Conservation (phyloP, 2,329 filamentous ascomycete species). For the Sarocladiaceae sp. region DNA sequence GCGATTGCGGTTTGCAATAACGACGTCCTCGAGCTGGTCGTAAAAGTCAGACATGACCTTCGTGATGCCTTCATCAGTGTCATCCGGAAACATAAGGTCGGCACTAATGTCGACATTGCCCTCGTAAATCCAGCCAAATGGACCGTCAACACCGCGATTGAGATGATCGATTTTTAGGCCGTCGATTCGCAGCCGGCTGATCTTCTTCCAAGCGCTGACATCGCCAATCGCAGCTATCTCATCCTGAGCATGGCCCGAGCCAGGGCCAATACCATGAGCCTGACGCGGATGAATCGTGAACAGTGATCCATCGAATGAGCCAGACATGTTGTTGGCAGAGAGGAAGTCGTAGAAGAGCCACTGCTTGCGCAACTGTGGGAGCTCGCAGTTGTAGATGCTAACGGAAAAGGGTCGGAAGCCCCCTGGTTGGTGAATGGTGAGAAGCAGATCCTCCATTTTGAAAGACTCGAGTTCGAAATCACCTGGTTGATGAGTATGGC, state of each 20-base stretch:
- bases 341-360: constrained; percentile 98
- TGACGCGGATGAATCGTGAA: constrained; percentile 97
- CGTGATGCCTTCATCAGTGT: constrained; percentile 80
- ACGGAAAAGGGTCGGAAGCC: constrained; percentile 92
- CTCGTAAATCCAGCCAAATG: constrained; percentile 97
- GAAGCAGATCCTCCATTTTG: constrained; percentile 87
- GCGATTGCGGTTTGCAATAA: constrained; percentile 70
- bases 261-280: constrained; percentile 63
- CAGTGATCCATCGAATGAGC: constrained; percentile 89
- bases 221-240: constrained; percentile 56
- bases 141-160: constrained; percentile 87
- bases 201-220: constrained; percentile 85
- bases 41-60: constrained; percentile 98
- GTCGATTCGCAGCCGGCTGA: constrained; percentile 87
- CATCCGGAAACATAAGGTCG: constrained; percentile 89
- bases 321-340: constrained; percentile 92
- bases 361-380: constrained; percentile 88
- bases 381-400: constrained; percentile 92
- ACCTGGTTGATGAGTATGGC: constrained; percentile 81
- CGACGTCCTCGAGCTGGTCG: constrained; percentile 89
- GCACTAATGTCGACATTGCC: constrained; percentile 95
- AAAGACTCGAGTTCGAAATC: constrained; percentile 98
- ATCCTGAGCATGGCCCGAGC: constrained; percentile 53
- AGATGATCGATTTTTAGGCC: constrained; percentile 93
- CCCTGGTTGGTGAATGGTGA: constrained; percentile 86